These are phyloP conservation scores for Chamaecrista fasciculata DNA, from an alignment of 306 rosid species.

Conservation along the genomic window DNA sequence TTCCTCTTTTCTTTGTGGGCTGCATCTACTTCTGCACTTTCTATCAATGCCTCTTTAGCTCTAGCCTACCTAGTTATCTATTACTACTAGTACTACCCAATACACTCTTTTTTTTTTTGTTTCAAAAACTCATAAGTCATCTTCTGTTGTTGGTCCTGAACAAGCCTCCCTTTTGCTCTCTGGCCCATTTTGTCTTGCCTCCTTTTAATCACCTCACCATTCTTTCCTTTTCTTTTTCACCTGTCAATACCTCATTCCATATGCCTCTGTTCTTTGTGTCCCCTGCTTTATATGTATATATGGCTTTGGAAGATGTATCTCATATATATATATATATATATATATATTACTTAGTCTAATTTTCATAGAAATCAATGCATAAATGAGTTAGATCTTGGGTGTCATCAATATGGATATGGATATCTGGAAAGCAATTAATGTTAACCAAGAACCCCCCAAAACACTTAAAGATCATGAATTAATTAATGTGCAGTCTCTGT, in stretches of 20 bases:
- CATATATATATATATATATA: neutral
- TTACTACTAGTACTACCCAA: neutral
- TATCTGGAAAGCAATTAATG: slow-evolving; percentile 37
- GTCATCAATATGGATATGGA: slow-evolving; percentile 37
- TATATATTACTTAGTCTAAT: slow-evolving; percentile 12
- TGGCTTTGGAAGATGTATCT: no score
- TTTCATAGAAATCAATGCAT: slow-evolving; percentile 10
- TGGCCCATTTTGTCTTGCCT: slow-evolving; percentile 49
- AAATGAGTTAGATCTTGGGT: neutral
- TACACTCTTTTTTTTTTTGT: slow-evolving; percentile 8
- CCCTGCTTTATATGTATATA: neutral
- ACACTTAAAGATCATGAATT: no score
- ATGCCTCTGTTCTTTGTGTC: slow-evolving; percentile 35
- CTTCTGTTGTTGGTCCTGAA: slow-evolving; percentile 44
- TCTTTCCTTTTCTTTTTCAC: slow-evolving; percentile 36
- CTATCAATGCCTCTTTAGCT: neutral
- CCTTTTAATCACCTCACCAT: slow-evolving; percentile 43
- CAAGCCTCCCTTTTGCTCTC: slow-evolving; percentile 45
- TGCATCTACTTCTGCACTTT: neutral
- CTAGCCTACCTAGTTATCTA: slow-evolving; percentile 1
- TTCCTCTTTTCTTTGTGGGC: slow-evolving; percentile 34
- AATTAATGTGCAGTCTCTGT: slow-evolving; percentile 23
- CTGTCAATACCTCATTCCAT: slow-evolving; percentile 28
- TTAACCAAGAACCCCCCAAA: slow-evolving; percentile 21
- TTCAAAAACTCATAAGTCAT: slow-evolving; percentile 27